These are phyloP conservation scores for Ricinus communis DNA, from an alignment of 345 rosid species.

Conservation along the genomic window DNA sequence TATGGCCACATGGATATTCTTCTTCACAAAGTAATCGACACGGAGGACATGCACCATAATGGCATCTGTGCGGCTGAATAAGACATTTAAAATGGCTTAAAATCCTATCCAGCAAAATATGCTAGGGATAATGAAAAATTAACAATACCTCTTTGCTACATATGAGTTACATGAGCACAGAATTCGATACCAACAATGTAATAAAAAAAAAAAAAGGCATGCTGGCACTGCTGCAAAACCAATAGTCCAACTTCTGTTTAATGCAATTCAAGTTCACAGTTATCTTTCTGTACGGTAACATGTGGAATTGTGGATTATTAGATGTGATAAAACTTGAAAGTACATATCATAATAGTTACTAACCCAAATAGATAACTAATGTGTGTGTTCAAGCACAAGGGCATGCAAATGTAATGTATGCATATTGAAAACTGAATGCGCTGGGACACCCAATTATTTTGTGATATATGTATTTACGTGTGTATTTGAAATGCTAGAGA, in stretches of 20 bases:
- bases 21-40: conserved; percentile 78
- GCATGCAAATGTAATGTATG: not conserved
- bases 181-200: not conserved
- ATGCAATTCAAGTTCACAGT: not conserved
- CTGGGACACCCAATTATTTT: not conserved
- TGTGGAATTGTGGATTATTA: not conserved
- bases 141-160: not conserved
- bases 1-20: conserved; percentile 84
- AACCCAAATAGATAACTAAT: not conserved
- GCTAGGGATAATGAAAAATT: conserved; percentile 8
- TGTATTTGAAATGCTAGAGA: not conserved
- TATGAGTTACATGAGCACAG: conserved; percentile 7
- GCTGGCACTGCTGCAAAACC: not conserved
- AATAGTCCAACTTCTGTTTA: not conserved
- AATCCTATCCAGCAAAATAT: conserved; percentile 14
- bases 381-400: not conserved
- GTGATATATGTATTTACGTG: not conserved
- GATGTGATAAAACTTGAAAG: not conserved
- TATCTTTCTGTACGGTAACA: not conserved
- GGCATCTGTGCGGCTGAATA: conserved; percentile 83
- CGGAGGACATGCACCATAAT: conserved; percentile 87
- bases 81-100: conserved; percentile 11
- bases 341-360: not conserved
- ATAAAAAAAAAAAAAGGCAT: not conserved
- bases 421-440: not conserved